Base-by-base conservation (phyloP, 441 rosid genomes). In the Breynia disticha region DNA sequence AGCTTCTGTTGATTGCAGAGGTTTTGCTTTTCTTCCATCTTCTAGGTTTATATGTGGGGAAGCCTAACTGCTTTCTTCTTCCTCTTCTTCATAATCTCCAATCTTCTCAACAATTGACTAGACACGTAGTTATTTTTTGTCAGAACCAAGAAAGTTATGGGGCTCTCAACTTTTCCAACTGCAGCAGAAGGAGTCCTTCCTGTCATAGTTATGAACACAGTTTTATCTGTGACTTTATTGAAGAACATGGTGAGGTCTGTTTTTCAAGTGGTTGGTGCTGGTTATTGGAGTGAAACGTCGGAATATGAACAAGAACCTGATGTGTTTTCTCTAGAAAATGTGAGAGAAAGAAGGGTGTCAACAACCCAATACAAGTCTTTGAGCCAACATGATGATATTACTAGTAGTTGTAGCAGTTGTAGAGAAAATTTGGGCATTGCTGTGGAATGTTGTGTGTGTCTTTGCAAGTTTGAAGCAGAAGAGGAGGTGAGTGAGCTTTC, bases 401-500 rank as follows among this genome's bases (percentile, higher is more conserved):
- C 54, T 19, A 11, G 64, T 11, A 22, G 57, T 19, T 50, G 42
- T 15, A 20, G 39, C 50, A 28, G 35, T 28, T 28, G 7, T 28
- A 28, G 35, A 4, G 35, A 9, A 5, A 28, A 28, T 28, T 28
- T 5, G 35, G 35, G 7, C 35, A 28, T 9, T 28, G 8, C 35
- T 1, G 64, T 18, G 59, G 86, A 83, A 54, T 91, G 98, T 49
- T 79, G 91, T 69, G 95, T 88, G 45, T 91, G 98, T 65, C 65
- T 91, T 5, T 72, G 74, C 70, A 73, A 84, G 70, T 91, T 80
- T 67, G 73, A 78, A 60, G 86, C 67, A 35, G 86, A 82, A 38
- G 97, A 86, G 24, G 90, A 91, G 75, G 85, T 86, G 64, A 88
- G 86, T 61, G 91, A 91, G 67, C 61, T 91, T 64, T 71, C 79